phyloP scores from a whole-genome alignment of 148 eudicot species.

The Gaultheria prostrata region DNA sequence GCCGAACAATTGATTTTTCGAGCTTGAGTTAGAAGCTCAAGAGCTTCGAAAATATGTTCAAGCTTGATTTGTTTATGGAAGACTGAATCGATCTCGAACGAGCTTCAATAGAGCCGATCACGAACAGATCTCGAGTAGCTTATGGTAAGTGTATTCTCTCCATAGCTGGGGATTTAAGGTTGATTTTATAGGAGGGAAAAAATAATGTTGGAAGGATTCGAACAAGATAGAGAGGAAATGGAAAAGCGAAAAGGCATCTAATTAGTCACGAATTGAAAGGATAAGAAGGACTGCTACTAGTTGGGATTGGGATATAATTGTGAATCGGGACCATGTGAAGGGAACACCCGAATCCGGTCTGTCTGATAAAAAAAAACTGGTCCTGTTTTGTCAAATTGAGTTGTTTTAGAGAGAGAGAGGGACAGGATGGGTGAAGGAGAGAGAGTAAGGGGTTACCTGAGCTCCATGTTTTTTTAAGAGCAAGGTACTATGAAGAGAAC shows the following conservation, averaged over 20 bases:
- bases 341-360: neutral
- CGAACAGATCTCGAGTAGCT: neutral
- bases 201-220: constrained; percentile 18
- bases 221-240: constrained; percentile 13
- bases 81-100: neutral
- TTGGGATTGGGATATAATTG: neutral
- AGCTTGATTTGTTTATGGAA: neutral
- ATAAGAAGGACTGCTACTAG: neutral
- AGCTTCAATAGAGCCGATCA: neutral
- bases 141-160: neutral
- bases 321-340: constrained; percentile 22
- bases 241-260: constrained; percentile 9
- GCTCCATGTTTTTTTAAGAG: constrained; percentile 7
- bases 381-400: constrained; percentile 9
- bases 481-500: neutral
- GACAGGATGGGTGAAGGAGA: neutral
- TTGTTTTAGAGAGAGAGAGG: neutral
- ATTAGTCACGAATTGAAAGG: neutral
- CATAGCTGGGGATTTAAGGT: neutral
- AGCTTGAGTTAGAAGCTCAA: neutral
- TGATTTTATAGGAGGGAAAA: neutral
- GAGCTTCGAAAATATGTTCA: neutral
- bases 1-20: neutral
- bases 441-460: neutral
- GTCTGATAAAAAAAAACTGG: constrained; percentile 16